phyloP scores from a whole-genome alignment of 441 rosid genomes.

The Bruguiera hainesii region DNA sequence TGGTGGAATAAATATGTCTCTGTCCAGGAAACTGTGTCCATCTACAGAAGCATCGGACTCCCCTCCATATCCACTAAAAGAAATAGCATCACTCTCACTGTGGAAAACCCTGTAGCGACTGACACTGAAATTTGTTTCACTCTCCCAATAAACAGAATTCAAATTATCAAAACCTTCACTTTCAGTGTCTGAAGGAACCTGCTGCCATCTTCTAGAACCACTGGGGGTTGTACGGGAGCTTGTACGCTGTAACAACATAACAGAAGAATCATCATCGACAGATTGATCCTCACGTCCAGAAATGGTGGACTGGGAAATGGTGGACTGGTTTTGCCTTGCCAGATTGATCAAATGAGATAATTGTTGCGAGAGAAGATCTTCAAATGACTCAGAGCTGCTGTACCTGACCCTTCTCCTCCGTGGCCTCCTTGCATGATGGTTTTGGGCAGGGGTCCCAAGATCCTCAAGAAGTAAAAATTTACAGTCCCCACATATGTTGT shows the following conservation, averaged over 20 bases:
- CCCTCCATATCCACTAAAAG: slow-evolving; percentile 66
- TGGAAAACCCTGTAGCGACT: slow-evolving; percentile 42
- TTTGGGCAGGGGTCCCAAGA: slow-evolving; percentile 44
- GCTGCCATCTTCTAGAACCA: slow-evolving; percentile 65
- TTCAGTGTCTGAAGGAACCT: slow-evolving; percentile 64
- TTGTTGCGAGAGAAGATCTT: slow-evolving; percentile 51
- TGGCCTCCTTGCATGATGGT: slow-evolving; percentile 36
- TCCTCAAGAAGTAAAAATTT: slow-evolving; percentile 76
- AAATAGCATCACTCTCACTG: slow-evolving; percentile 68
- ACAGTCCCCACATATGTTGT: slow-evolving; percentile 74
- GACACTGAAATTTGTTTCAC: slow-evolving; percentile 61
- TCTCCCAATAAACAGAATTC: slow-evolving; percentile 58
- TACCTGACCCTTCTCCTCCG: slow-evolving; percentile 48
- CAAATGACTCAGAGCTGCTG: slow-evolving; percentile 66
- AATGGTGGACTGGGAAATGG: slow-evolving; percentile 35
- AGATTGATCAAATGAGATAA: slow-evolving; percentile 51
- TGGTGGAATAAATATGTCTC: slow-evolving; percentile 44
- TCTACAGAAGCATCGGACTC: slow-evolving; percentile 82
- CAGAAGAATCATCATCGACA: slow-evolving; percentile 37
- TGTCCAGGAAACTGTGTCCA: slow-evolving; percentile 47
- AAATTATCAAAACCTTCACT: slow-evolving; percentile 64
- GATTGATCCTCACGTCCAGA: slow-evolving; percentile 41
- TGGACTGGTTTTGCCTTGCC: slow-evolving; percentile 52
- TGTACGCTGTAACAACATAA: slow-evolving; percentile 33
- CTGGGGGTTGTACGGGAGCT: slow-evolving; percentile 58